A percentile compares a stretch with the other conserved stretches of the same genome.
Conservation (phyloP, 805 yeast genomes). For the Priceomyces fermenticarens region DNA sequence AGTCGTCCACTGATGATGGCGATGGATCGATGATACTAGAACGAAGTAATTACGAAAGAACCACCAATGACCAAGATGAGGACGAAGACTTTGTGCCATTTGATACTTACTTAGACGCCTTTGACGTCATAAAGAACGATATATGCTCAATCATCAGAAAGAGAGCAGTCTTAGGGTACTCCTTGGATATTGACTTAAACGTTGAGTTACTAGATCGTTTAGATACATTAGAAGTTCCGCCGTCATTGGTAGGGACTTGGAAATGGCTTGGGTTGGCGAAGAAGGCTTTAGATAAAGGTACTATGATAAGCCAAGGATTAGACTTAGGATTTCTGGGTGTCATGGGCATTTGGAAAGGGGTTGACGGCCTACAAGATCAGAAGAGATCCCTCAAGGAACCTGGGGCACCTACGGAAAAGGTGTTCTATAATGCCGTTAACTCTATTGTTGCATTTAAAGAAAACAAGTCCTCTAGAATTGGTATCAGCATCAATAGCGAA, state of each 20-base stretch:
- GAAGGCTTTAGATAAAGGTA: conserved; percentile 58
- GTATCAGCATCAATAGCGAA: conserved; percentile 44
- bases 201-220: conserved; percentile 55
- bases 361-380: conserved; percentile 45
- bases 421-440: conserved; percentile 50
- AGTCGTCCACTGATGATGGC: conserved; percentile 28
- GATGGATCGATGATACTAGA: conserved; percentile 13
- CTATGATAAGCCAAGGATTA: conserved; percentile 64
- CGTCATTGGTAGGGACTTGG: conserved; percentile 73
- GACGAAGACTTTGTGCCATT: conserved; percentile 26
- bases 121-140: conserved; percentile 61
- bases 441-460: conserved; percentile 50
- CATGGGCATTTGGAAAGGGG: conserved; percentile 83
- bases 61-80: conserved; percentile 8
- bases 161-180: conserved; percentile 73
- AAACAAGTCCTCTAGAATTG: conserved; percentile 44
- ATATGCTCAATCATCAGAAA: conserved; percentile 68
- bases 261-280: conserved; percentile 81
- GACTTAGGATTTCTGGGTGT: conserved; percentile 91
- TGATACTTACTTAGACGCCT: conserved; percentile 26
- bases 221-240: conserved; percentile 50
- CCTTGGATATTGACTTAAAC: conserved; percentile 63
- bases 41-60: conserved; percentile 7
- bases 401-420: conserved; percentile 28
- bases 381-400: conserved; percentile 38